These are phyloP conservation scores for Alternaria panax DNA, from an alignment of 2,329 filamentous ascomycete genomes.

Conservation along the genomic window DNA sequence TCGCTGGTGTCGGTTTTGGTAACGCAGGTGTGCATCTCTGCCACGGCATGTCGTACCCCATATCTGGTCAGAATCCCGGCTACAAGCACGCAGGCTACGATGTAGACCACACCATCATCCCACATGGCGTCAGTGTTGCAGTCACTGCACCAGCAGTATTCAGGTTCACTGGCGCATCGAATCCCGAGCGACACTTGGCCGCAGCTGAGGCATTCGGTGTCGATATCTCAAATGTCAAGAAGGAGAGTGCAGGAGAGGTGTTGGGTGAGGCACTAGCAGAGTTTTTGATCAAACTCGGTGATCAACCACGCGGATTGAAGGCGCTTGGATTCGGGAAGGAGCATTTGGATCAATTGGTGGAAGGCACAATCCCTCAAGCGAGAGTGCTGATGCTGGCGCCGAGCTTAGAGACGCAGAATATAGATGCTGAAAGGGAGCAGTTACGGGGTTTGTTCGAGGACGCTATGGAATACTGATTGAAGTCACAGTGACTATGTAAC, in stretches of 20 bases:
- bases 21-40: conserved; percentile 95
- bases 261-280: conserved; percentile 80
- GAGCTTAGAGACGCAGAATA: conserved; percentile 64
- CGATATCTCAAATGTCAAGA: conserved; percentile 85
- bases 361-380: conserved; percentile 92
- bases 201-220: conserved; percentile 92
- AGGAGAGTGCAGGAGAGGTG: conserved; percentile 87
- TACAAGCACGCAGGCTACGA: conserved; percentile 91
- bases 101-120: conserved; percentile 80
- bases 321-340: conserved; percentile 78
- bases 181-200: conserved; percentile 87
- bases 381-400: conserved; percentile 92
- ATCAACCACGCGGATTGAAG: conserved; percentile 87
- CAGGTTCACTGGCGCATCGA: conserved; percentile 87
- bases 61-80: conserved; percentile 90
- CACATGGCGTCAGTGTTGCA: conserved; percentile 93
- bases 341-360: conserved; percentile 83
- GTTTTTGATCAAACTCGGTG: conserved; percentile 84
- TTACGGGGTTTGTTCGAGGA: conserved; percentile 58
- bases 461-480: conserved; percentile 49
- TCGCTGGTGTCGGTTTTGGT: conserved; percentile 95
- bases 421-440: conserved; percentile 59
- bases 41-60: conserved; percentile 96
- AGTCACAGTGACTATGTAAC: neutral
- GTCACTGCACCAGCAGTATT: conserved; percentile 95